Conservation (phyloP, 1,284 basidiomycete species). For the Leccinum solheimii region DNA sequence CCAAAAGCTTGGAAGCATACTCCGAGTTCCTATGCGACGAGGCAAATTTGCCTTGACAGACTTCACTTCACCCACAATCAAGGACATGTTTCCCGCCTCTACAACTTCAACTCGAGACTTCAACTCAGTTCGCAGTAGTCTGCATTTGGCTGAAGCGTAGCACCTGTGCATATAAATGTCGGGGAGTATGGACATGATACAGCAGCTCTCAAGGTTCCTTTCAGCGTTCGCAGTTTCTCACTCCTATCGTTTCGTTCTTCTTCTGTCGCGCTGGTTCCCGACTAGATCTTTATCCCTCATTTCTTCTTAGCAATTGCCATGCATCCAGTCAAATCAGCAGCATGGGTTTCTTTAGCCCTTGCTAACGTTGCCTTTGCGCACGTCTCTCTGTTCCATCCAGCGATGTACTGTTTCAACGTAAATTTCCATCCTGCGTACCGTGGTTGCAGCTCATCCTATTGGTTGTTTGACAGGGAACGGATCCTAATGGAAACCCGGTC, state of each 20-base stretch:
- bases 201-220: background rate
- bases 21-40: background rate
- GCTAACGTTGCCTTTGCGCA: slow-evolving; percentile 17
- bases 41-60: background rate
- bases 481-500: background rate
- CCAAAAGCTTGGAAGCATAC: background rate
- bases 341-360: slow-evolving; percentile 15
- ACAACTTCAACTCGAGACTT: background rate
- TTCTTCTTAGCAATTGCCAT: slow-evolving; percentile 4
- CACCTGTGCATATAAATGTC: slow-evolving; percentile 12
- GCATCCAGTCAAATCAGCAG: background rate
- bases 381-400: background rate
- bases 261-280: slow-evolving; percentile 12
- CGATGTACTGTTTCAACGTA: slow-evolving; percentile 17
- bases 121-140: slow-evolving; percentile 1
- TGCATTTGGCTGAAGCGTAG: background rate
- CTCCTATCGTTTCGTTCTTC: background rate
- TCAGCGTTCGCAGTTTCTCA: background rate
- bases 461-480: slow-evolving; percentile 10
- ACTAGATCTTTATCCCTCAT: background rate
- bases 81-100: background rate
- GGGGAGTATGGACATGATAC: background rate
- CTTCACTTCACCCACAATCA: background rate
- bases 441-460: slow-evolving; percentile 2
- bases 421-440: background rate